Evolutionary conservation across 2,329 filamentous ascomycete species (phyloP), one percentile per base, ranked within the genome.

Genomic region (Pseudogymnoascus sp.): DNA sequence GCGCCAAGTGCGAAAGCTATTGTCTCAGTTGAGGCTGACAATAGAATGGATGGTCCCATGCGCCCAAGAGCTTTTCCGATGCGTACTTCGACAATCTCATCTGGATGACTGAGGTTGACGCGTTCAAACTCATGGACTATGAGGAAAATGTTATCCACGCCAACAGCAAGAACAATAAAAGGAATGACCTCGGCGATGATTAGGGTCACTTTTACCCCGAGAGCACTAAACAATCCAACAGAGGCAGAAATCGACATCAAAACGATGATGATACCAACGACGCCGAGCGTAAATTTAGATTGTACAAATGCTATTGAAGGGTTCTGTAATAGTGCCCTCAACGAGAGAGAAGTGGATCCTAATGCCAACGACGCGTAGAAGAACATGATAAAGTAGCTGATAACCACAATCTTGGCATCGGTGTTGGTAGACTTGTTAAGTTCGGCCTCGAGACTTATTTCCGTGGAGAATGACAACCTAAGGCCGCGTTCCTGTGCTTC

Each of bases 331-430:
- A 97, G 78, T 63, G 93, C 89, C 68, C 83, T 84, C 64, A 92
- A 78, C 0, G 88, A 90, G 63, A 96, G 79, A 5, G 89, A 92
- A 0, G 90, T 94, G 1, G 92, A 96, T 0, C 94, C 94, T 0
- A 99, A 81, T 0, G 94, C 92, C 62, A 99, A 77, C 5, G 93
- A 97, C 3, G 92, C 94, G 72, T 99, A 99, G 66, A 99, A 77
- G 76, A 99, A 99, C 94, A 99, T 99, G 78, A 97, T 91, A 67
- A 97, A 82, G 77, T 99, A 99, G 80, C 93, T 97, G 76, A 99
- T 88, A 62, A 93, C 85, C 23, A 99, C 86, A 70, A 99, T 99
- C 75, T 93, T 97, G 50, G 93, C 95, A 75, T 99, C 94, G 0
- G 94, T 97, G 75, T 99, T 99, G 60, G 92, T 97, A 38, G 92